Conservation (phyloP, 2,329 filamentous ascomycete species). For the Phyllosticta citriasiana region DNA sequence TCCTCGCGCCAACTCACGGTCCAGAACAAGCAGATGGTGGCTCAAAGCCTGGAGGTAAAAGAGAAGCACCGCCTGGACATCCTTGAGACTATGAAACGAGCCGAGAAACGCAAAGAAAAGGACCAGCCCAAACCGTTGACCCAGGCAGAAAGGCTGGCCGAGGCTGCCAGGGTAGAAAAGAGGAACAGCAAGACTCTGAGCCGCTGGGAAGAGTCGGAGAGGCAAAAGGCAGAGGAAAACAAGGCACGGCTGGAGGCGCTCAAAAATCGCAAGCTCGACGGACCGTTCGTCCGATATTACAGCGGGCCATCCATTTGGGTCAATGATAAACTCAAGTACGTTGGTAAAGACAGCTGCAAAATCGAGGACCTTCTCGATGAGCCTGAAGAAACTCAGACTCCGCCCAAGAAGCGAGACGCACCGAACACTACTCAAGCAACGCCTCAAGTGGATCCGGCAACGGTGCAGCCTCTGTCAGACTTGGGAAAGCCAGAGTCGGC, state of each 20-base stretch:
- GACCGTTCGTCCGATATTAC: conserved; percentile 85
- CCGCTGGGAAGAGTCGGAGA: conserved; percentile 88
- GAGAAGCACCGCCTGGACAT: conserved; percentile 63
- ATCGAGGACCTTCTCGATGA: conserved; percentile 25
- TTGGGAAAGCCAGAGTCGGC: not conserved
- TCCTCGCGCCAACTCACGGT: conserved; percentile 55
- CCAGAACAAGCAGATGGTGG: conserved; percentile 45
- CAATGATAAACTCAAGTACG: conserved; percentile 59
- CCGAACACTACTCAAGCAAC: not conserved
- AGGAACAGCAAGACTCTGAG: conserved; percentile 84
- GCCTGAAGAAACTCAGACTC: conserved; percentile 4
- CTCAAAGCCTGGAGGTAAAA: conserved; percentile 64
- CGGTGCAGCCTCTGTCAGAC: not conserved
- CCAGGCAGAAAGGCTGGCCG: conserved; percentile 72
- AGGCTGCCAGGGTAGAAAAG: conserved; percentile 75
- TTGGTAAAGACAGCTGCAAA: conserved; percentile 42
- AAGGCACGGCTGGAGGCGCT: conserved; percentile 75
- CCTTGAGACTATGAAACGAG: conserved; percentile 52
- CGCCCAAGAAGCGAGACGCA: not conserved
- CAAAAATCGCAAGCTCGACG: conserved; percentile 75
- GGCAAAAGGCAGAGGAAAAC: conserved; percentile 74
- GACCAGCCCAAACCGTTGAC: conserved; percentile 73
- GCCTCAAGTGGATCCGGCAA: not conserved
- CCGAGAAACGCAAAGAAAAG: conserved; percentile 55
- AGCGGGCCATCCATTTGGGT: conserved; percentile 81